These are phyloP conservation scores for Sechiopsis laciniata DNA, from an alignment of 306 rosid genomes.

Conservation along the genomic window DNA sequence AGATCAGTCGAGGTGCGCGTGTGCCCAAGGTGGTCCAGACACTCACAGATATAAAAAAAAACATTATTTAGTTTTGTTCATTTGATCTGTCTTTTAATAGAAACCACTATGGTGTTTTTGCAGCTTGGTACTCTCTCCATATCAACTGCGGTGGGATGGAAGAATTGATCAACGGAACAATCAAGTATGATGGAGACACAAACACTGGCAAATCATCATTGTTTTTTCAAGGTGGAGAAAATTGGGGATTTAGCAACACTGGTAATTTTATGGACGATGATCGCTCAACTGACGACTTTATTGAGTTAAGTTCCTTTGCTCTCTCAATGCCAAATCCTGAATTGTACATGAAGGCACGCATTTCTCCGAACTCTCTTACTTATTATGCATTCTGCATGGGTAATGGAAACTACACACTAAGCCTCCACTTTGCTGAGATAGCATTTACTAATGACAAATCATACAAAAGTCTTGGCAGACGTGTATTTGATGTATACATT, in stretches of 20 bases:
- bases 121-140: constrained; percentile 42
- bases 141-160: constrained; percentile 56
- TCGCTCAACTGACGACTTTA: constrained; percentile 3
- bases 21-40: too few relatives aligned
- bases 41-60: too few relatives aligned
- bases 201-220: constrained; percentile 28
- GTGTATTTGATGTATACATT: constrained; percentile 38
- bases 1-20: too few relatives aligned
- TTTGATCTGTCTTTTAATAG: not conserved
- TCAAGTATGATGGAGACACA: constrained; percentile 39
- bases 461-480: constrained; percentile 43
- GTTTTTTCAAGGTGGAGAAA: constrained; percentile 9
- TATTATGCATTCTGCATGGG: constrained; percentile 29
- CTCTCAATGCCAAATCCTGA: constrained; percentile 29
- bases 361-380: constrained; percentile 56
- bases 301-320: constrained; percentile 18
- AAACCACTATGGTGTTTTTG: constrained; percentile 12
- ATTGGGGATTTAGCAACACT: constrained; percentile 52
- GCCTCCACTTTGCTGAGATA: constrained; percentile 41
- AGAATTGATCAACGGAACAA: constrained; percentile 17
- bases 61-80: not conserved
- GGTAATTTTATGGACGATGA: constrained; percentile 42
- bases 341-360: constrained; percentile 51
- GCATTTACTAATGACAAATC: constrained; percentile 23
- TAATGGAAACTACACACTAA: constrained; percentile 34